phyloP scores from a whole-genome alignment of 2,329 filamentous ascomycete genomes.

The Fusarium sororula region DNA sequence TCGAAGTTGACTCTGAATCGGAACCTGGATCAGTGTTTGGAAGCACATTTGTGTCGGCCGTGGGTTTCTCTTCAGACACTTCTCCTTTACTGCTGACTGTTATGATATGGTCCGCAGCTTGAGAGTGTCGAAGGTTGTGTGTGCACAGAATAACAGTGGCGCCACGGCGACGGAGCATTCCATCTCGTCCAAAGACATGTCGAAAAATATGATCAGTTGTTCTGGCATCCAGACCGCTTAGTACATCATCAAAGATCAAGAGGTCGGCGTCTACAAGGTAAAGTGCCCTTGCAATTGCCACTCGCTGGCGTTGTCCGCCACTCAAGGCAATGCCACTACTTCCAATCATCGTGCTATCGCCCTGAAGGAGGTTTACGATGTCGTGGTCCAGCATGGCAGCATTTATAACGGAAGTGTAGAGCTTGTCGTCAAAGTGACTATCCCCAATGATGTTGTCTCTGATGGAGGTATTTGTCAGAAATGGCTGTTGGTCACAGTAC shows the following conservation, averaged over 20 bases:
- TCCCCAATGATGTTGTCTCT: conserved; percentile 51
- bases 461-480: conserved; percentile 48
- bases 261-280: conserved; percentile 50
- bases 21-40: not conserved
- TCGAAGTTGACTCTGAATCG: not conserved
- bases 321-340: conserved; percentile 52
- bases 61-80: not conserved
- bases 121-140: conserved; percentile 35
- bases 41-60: not conserved
- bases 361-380: conserved; percentile 44
- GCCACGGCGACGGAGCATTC: conserved; percentile 50
- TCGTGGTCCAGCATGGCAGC: conserved; percentile 46
- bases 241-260: conserved; percentile 55
- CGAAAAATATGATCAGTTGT: conserved; percentile 55
- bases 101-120: not conserved
- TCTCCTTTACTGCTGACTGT: not conserved
- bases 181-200: conserved; percentile 52
- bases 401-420: conserved; percentile 47
- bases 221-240: conserved; percentile 55
- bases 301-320: conserved; percentile 53
- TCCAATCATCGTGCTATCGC: conserved; percentile 51
- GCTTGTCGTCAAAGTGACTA: conserved; percentile 38
- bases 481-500: conserved; percentile 47
- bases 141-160: conserved; percentile 54
- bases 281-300: conserved; percentile 54